Conservation (phyloP, 1,139 yeast species). For the Pichia sp. region DNA sequence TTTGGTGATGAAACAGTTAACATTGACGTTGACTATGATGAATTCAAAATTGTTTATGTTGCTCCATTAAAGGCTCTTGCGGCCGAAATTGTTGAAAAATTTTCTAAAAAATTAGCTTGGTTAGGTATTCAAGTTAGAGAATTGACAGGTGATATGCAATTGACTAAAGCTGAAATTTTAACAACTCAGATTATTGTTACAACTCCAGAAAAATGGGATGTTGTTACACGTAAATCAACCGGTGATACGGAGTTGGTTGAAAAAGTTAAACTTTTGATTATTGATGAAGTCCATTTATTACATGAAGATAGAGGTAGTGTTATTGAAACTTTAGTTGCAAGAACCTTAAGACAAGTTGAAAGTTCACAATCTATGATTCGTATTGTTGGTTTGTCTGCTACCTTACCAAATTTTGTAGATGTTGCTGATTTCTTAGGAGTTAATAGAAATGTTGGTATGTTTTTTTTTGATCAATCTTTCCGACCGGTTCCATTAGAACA, state of each 20-base stretch:
- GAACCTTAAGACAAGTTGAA: conserved; percentile 92
- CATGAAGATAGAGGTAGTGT: conserved; percentile 99
- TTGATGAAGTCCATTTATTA: conserved; percentile 92
- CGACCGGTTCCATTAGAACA: conserved; percentile 93
- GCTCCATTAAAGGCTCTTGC: conserved; percentile 97
- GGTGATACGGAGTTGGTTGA: conserved; percentile 85
- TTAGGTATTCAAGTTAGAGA: conserved; percentile 82
- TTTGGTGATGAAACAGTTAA: conserved; percentile 42
- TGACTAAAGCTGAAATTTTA: conserved; percentile 74
- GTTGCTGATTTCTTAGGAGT: conserved; percentile 96
- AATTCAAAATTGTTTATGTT: conserved; percentile 86
- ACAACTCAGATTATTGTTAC: conserved; percentile 90
- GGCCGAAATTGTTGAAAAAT: conserved; percentile 93
- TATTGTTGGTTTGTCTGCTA: conserved; percentile 94
- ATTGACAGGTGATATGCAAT: conserved; percentile 95
- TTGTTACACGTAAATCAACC: conserved; percentile 77
- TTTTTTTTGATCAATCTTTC: conserved; percentile 86
- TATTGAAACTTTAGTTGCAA: conserved; percentile 89
- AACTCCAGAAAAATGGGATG: conserved; percentile 99
- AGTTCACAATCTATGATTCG: conserved; percentile 90
- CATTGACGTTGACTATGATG: conserved; percentile 66
- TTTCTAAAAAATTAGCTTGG: conserved; percentile 72
- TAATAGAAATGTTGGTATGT: conserved; percentile 82
- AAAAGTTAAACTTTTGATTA: conserved; percentile 76
- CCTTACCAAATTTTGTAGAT: conserved; percentile 87